Evolutionary conservation across 2,329 filamentous ascomycete genomes (phyloP).

Genomic region (Cytospora chrysosperma): DNA sequence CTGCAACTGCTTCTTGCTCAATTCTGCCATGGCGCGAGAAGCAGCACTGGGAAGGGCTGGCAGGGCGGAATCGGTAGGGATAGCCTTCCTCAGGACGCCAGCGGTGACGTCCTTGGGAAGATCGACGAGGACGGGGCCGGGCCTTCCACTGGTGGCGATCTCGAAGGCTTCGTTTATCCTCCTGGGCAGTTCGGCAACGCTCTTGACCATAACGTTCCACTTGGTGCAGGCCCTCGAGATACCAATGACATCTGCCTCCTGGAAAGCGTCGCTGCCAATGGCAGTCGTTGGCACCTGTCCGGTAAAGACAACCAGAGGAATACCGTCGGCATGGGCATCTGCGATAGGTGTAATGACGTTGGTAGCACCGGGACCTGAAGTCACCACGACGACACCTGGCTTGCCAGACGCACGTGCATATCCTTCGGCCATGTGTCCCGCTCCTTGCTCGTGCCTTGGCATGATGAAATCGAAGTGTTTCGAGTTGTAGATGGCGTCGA

Average conservation of each 20-base stretch:
- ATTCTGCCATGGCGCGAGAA: slow-evolving; percentile 73
- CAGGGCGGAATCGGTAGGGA: slow-evolving; percentile 71
- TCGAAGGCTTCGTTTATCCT: slow-evolving; percentile 98
- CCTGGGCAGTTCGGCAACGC: slow-evolving; percentile 85
- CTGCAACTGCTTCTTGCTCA: slow-evolving; percentile 70
- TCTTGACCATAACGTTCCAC: slow-evolving; percentile 99
- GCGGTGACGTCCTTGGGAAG: slow-evolving; percentile 96
- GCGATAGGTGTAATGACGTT: slow-evolving; percentile 97
- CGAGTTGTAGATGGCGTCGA: slow-evolving; percentile 98
- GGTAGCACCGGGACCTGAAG: slow-evolving; percentile 92
- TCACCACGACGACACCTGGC: slow-evolving; percentile 94
- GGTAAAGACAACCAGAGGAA: slow-evolving; percentile 91
- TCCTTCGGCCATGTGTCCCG: slow-evolving; percentile 97
- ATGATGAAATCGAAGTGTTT: slow-evolving; percentile 95
- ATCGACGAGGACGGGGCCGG: slow-evolving; percentile 92
- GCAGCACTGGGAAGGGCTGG: slow-evolving; percentile 84
- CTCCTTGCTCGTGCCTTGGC: slow-evolving; percentile 94
- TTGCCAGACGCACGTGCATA: slow-evolving; percentile 92
- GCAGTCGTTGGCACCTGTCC: slow-evolving; percentile 88
- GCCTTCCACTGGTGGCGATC: slow-evolving; percentile 91
- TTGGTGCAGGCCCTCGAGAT: slow-evolving; percentile 96
- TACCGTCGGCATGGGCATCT: slow-evolving; percentile 92
- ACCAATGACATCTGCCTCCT: slow-evolving; percentile 91
- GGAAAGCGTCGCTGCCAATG: slow-evolving; percentile 95
- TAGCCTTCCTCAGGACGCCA: slow-evolving; percentile 76